phyloP scores from a whole-genome alignment of 2,329 filamentous ascomycete genomes.

The Davidsoniella neocaledoniae region DNA sequence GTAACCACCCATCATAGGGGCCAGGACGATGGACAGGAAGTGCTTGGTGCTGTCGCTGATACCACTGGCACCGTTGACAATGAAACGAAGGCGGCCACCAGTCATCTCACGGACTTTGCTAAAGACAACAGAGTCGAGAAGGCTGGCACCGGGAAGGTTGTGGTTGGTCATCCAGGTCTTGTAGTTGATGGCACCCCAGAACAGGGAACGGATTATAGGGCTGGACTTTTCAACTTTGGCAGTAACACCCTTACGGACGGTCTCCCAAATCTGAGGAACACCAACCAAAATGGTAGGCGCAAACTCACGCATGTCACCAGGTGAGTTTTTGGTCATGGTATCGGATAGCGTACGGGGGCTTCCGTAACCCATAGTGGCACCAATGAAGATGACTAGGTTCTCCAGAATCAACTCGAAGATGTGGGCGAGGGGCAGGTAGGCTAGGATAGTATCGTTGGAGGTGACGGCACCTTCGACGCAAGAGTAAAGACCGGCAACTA shows the following conservation, averaged over 20 bases:
- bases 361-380: slow-evolving; percentile 84
- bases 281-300: slow-evolving; percentile 79
- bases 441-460: slow-evolving; percentile 62
- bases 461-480: slow-evolving; percentile 66
- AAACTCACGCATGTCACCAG: slow-evolving; percentile 86
- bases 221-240: slow-evolving; percentile 58
- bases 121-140: slow-evolving; percentile 76
- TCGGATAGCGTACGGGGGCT: slow-evolving; percentile 82
- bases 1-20: slow-evolving; percentile 88
- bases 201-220: slow-evolving; percentile 56
- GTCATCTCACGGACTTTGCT: slow-evolving; percentile 82
- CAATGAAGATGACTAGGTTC: slow-evolving; percentile 76
- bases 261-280: slow-evolving; percentile 94
- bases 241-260: slow-evolving; percentile 86
- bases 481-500: slow-evolving; percentile 61
- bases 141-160: slow-evolving; percentile 45
- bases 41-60: slow-evolving; percentile 74
- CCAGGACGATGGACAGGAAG: slow-evolving; percentile 83
- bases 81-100: slow-evolving; percentile 72
- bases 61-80: slow-evolving; percentile 87
- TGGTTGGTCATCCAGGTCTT: slow-evolving; percentile 42
- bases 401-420: slow-evolving; percentile 96
- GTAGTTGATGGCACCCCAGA: slow-evolving; percentile 48
- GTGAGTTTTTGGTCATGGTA: slow-evolving; percentile 69
- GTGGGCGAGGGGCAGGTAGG: slow-evolving; percentile 86